phyloP scores from a whole-genome alignment of 139 green algal species.

The Closterium sp. region DNA sequence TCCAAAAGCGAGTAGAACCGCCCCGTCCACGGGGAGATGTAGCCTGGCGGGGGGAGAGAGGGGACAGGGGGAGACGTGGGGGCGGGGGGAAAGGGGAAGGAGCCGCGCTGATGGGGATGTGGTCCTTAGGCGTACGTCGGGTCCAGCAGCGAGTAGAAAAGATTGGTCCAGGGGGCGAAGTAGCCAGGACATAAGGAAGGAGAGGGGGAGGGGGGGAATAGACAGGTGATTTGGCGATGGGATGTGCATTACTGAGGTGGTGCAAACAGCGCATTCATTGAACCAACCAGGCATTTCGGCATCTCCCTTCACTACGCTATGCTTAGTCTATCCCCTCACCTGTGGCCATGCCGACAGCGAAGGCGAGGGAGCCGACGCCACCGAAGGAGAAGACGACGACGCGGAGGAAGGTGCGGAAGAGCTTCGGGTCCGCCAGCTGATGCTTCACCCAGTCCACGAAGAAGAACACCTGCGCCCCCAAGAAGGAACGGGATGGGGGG shows the following conservation, averaged over 20 bases:
- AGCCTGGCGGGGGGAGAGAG: slow-evolving; percentile 6
- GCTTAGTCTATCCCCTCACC: not conserved
- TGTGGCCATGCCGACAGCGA: slow-evolving; percentile 40
- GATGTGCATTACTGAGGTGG: too few relatives aligned
- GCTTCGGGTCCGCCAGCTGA: slow-evolving; percentile 47
- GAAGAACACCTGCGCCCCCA: slow-evolving; percentile 38
- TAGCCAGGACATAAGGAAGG: slow-evolving; percentile 24
- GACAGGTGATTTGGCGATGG: too few relatives aligned
- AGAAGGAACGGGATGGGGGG: not conserved
- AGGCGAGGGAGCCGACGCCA: slow-evolving; percentile 2
- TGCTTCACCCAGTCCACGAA: slow-evolving; percentile 41
- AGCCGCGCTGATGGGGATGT: slow-evolving; percentile 67
- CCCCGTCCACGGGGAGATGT: slow-evolving; percentile 66
- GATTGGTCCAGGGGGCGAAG: slow-evolving; percentile 64
- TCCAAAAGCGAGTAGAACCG: slow-evolving; percentile 65
- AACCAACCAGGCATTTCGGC: too few relatives aligned
- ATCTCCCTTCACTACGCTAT: too few relatives aligned
- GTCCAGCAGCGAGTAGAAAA: slow-evolving; percentile 65
- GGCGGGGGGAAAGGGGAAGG: not conserved
- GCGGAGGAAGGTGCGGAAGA: slow-evolving; percentile 48
- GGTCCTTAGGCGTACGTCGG: slow-evolving; percentile 65
- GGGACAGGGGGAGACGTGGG: not conserved
- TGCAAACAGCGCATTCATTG: too few relatives aligned
- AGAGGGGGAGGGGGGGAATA: not conserved
- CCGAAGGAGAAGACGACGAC: slow-evolving; percentile 20